Conservation (phyloP, 352 stramenopile genomes). For the Pythium grandisporangium region DNA sequence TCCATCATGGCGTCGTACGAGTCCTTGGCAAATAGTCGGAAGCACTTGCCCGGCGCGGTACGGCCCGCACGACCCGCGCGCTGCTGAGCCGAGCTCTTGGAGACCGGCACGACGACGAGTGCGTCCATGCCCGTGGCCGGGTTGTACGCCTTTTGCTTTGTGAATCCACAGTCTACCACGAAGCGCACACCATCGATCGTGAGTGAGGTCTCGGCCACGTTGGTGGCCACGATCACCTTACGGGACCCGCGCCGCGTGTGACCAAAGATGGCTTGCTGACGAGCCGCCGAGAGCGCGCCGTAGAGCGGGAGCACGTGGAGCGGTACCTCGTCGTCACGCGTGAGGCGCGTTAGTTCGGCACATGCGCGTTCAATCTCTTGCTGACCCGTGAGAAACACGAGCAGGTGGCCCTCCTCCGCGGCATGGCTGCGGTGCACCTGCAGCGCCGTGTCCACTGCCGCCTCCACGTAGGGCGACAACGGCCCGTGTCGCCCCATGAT, state of each 20-base stretch:
- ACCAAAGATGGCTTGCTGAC: conserved; percentile 94
- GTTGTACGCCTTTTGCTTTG: conserved; percentile 92
- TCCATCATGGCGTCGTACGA: conserved; percentile 95
- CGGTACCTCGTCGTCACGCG: conserved; percentile 17
- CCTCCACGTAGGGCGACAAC: conserved; percentile 48
- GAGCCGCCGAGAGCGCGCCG: conserved; percentile 88
- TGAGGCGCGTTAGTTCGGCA: conserved; percentile 64
- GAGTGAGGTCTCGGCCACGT: conserved; percentile 96
- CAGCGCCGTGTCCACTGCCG: conserved; percentile 68
- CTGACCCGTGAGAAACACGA: conserved; percentile 94
- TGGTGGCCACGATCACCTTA: conserved; percentile 87
- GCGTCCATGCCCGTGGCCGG: conserved; percentile 64
- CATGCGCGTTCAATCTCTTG: conserved; percentile 91
- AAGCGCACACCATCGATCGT: conserved; percentile 96
- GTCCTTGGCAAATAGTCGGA: conserved; percentile 96
- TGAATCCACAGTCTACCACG: conserved; percentile 74
- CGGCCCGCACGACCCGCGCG: conserved; percentile 92
- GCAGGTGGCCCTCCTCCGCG: conserved; percentile 73
- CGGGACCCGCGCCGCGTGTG: conserved; percentile 68
- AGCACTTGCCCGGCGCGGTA: conserved; percentile 97
- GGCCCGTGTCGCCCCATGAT: conserved; percentile 60
- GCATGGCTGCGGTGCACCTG: conserved; percentile 62
- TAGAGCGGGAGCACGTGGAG: conserved; percentile 91
- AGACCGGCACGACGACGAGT: conserved; percentile 93
- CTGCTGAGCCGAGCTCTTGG: conserved; percentile 91